phyloP scores from a whole-genome alignment of 2,329 filamentous ascomycete genomes.

The Beauveria bassiana region DNA sequence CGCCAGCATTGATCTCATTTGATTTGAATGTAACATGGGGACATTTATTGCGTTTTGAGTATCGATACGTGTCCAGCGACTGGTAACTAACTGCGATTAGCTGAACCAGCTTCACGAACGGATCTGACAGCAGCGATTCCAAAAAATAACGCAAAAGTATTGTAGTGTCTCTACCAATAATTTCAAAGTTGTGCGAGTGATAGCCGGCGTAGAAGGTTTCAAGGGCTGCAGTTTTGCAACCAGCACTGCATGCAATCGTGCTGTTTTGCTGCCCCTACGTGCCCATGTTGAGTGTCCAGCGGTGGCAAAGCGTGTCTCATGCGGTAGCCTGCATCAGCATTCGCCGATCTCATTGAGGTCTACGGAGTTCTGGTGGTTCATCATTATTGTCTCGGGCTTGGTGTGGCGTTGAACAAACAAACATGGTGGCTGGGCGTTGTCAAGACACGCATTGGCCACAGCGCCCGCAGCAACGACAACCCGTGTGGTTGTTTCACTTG shows the following conservation, averaged over 20 bases:
- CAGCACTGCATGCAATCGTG: neutral
- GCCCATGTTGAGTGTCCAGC: neutral
- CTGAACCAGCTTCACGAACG: neutral
- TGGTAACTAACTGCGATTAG: neutral
- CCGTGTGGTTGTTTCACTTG: too few relatives aligned
- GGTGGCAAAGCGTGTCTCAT: neutral
- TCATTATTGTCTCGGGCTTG: neutral
- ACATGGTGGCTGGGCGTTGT: neutral
- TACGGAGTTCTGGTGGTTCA: neutral
- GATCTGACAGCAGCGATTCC: neutral
- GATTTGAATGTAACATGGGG: neutral
- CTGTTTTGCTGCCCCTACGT: neutral
- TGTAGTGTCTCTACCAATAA: neutral
- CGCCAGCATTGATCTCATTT: neutral
- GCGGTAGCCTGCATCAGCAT: neutral
- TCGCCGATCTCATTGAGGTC: neutral
- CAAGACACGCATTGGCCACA: neutral
- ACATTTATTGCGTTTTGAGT: neutral
- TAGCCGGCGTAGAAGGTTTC: neutral
- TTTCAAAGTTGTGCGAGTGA: neutral
- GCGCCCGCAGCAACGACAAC: neutral
- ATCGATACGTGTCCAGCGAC: neutral
- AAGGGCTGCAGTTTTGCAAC: neutral
- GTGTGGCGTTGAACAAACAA: constrained; percentile 3
- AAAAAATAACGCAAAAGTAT: neutral